Evolutionary conservation across 805 yeast genomes (phyloP), one percentile per base, ranked within the genome.

Genomic region (Metschnikowia picachoensis): DNA sequence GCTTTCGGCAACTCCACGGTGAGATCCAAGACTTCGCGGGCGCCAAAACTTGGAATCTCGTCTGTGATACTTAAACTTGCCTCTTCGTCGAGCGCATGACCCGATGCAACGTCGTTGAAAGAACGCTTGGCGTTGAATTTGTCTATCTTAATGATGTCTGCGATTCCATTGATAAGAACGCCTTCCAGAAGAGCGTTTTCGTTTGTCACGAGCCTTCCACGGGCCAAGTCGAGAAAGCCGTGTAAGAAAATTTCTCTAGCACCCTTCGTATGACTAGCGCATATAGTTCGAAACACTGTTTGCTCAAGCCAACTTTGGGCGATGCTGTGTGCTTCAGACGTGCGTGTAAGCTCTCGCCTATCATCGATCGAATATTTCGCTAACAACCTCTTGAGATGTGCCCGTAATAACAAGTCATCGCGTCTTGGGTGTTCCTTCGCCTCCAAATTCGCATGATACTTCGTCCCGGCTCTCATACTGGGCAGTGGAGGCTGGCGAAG

Each of bases 201-300:
- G 4, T 41, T 30, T 1, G 50, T 43, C 3, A 52, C 43, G 20
- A 67, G 56, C 8, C 31, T 15, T 7, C 55, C 57, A 8, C 41
- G 40, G 0, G 58, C 48, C 5, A 70, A 46, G 55, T 78, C 69
- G 13, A 78, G 48, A 49, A 75, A 77, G 2, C 76, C 76, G 57
- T 80, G 82, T n/a, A 80, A 75, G 37, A 77, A 57, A 12, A 85
- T 58, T 58, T 86, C 92, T 49, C 91, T 69, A 2, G 87, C 80
- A 46, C 76, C 76, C 1, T 85, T 82, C 8, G 61, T 60, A 8
- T 60, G 53, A 20, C 77, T 66, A 9, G 83, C 60, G 8, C 67
- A 61, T 8, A 70, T 52, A 35, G 79, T 44, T 41, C 81, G 57
- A 43, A 39, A 64, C 3, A 68, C 58, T 0, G 77, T 58, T 33